A percentile compares a stretch with the other conserved stretches of the same genome.
These are phyloP conservation scores for Erodium trifolium DNA, from an alignment of 441 rosid species.

Conservation along the genomic window DNA sequence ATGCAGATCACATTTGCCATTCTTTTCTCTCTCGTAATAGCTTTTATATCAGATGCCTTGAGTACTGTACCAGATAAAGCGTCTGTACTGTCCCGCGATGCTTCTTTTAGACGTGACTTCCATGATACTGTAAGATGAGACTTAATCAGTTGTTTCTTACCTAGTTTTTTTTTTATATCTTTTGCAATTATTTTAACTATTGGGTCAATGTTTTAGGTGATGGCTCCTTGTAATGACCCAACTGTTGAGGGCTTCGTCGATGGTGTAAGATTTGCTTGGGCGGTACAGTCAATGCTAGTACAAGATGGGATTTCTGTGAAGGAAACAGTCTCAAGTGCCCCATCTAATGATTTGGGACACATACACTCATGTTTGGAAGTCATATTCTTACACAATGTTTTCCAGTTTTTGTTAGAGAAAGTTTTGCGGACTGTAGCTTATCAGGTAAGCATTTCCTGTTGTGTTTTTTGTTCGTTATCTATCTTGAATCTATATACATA, in stretches of 20 bases:
- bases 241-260: conserved; percentile 66
- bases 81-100: conserved; percentile 67
- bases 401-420: conserved; percentile 73
- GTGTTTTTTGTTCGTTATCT: background rate
- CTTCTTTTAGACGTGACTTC: conserved; percentile 71
- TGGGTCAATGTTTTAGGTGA: conserved; percentile 49
- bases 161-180: conserved; percentile 17
- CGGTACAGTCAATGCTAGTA: conserved; percentile 76
- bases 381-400: conserved; percentile 66
- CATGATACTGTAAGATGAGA: conserved; percentile 73
- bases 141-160: conserved; percentile 16
- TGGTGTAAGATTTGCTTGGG: conserved; percentile 85
- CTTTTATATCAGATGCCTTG: conserved; percentile 86
- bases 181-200: conserved; percentile 12
- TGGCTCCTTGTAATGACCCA: conserved; percentile 52
- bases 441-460: conserved; percentile 40
- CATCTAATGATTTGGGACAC: conserved; percentile 56
- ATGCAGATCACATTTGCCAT: conserved; percentile 82
- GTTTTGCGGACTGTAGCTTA: conserved; percentile 83
- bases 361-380: conserved; percentile 65
- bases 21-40: conserved; percentile 68
- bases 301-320: conserved; percentile 51
- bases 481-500: background rate
- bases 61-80: conserved; percentile 71
- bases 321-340: conserved; percentile 44